A percentile compares a stretch with the other conserved stretches of the same genome.
These are phyloP conservation scores for Didymella keratinophila DNA, from an alignment of 2,329 filamentous ascomycete species.

Conservation along the genomic window DNA sequence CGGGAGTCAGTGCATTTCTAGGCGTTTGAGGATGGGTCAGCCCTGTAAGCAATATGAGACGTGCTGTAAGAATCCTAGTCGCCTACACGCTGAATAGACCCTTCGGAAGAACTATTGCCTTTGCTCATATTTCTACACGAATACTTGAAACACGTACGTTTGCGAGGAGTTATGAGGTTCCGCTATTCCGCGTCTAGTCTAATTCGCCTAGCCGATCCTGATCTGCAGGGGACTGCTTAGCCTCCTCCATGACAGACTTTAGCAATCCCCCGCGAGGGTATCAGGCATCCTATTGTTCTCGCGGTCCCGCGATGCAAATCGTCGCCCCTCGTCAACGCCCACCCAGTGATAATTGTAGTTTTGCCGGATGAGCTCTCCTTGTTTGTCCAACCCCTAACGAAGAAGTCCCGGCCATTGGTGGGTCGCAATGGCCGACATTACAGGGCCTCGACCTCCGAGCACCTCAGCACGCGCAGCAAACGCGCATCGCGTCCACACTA, in stretches of 20 bases:
- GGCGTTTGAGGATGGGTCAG: conserved; percentile 11
- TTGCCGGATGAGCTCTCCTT: conserved; percentile 15
- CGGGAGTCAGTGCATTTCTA: conserved; percentile 17
- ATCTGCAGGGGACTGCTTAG: conserved; percentile 18
- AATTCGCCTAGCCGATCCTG: conserved; percentile 15
- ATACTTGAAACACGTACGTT: conserved; percentile 7
- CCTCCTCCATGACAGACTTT: conserved; percentile 5
- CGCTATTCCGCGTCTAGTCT: conserved; percentile 8
- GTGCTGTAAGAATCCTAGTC: conserved; percentile 2
- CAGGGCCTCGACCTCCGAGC: conserved; percentile 26
- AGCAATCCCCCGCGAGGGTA: conserved; percentile 14
- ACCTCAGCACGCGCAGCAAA: conserved; percentile 36
- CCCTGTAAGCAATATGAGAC: conserved; percentile 12
- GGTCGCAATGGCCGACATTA: conserved; percentile 39
- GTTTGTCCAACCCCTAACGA: conserved; percentile 1
- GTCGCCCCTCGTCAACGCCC: conserved; percentile 10
- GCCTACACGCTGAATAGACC: conserved; percentile 8
- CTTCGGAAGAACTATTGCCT: conserved; percentile 1
- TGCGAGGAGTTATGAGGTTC: background rate
- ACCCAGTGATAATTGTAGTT: conserved; percentile 3
- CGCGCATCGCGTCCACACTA: conserved; percentile 47
- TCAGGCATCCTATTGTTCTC: conserved; percentile 19
- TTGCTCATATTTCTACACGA: conserved; percentile 13
- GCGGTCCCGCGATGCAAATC: conserved; percentile 12
- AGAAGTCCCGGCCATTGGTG: conserved; percentile 3